Base-by-base conservation (phyloP, 2,329 filamentous ascomycete species). In the Penicillium aurantiogriseum region DNA sequence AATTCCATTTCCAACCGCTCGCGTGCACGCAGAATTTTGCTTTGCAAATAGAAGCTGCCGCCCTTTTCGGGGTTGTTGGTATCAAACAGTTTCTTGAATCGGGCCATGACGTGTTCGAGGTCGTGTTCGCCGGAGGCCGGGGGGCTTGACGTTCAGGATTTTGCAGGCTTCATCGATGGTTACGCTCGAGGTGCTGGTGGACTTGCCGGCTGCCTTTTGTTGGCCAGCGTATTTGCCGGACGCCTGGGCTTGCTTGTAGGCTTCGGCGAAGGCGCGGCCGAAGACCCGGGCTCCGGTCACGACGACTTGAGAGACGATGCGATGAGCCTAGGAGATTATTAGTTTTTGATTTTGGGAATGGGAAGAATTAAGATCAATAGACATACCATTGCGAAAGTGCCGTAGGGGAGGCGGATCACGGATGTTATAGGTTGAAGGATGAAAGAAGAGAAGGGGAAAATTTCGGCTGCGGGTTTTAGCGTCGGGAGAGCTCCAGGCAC, bases 31-130 rank as follows among this genome's bases (percentile, higher is more conserved):
- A 97, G 78, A 54, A 99, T 86, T 80, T 99, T 99, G 82, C 93
- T 97, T 79, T 99, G 94, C 48, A 99, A 82, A 77, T 99, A 99
- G 78, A 99, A 99, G 70, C 92, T 97, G 52, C 94, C 94, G 36
- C 94, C 94, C 72, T 96, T 96, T 76, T 95, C 83, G 11, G 94
- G 93, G 64, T 99, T 90, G 79, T 99, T 99, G 67, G 85, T 80
- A 76, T 99, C 94, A 74, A 97, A 99, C 47, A 99, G 80, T 63
- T 88, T 87, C 85, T 97, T 97, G 83, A 97, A 99, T 53, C 92
- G 84, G 67, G 89, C 86, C 77, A 89, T 88, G 54, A 96, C 87
- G 64, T 88, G 83, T 68, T 92, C 90, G 73, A 92, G 80, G 72
- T 92, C 89, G 58, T 88, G 83, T 72, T 91, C 83, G 45, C 90